These are phyloP conservation scores for Daucus carota DNA, from an alignment of 129 eudicot genomes.

Conservation along the genomic window DH1_v3.0 NC_030383.2:52064001-52064500, in stretches of 20 bases:
- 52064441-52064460: too few species aligned
- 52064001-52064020: too few species aligned
- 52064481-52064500: too few species aligned
- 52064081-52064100: too few species aligned
- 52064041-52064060: too few species aligned
- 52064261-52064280: constrained; percentile 20
- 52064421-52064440: too few species aligned
- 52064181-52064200: constrained; percentile 26
- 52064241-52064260: constrained; percentile 25
- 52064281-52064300: constrained; percentile 8
- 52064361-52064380: background rate
- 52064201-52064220: background rate
- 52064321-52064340: background rate
- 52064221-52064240: constrained; percentile 13
- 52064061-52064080: too few species aligned
- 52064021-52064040: too few species aligned
- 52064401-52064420: too few species aligned
- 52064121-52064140: constrained; percentile 8
- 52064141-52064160: constrained; percentile 22
- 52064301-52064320: background rate
- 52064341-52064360: too few species aligned
- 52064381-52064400: background rate
- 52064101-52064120: too few species aligned
- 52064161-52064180: constrained; percentile 18
- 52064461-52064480: too few species aligned